Evolutionary conservation across 805 yeast genomes (phyloP).

Genomic region (Limtongia smithiae): DNA sequence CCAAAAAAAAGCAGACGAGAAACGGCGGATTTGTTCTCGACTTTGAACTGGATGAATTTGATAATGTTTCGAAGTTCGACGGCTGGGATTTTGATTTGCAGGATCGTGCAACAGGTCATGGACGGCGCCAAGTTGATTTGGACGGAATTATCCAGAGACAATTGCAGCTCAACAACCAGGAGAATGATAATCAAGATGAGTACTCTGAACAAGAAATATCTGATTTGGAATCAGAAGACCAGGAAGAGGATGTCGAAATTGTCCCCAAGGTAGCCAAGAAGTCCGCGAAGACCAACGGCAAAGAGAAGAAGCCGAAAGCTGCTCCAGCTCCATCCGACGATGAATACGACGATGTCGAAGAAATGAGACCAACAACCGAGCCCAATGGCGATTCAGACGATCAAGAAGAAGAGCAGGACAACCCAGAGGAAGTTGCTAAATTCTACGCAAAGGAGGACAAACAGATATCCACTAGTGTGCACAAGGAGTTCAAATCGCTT

Average conservation of each 20-base stretch:
- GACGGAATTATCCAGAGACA: conserved; percentile 83
- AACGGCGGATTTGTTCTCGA: conserved; percentile 54
- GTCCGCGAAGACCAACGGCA: no score
- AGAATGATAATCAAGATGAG: conserved; percentile 38
- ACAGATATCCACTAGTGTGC: conserved; percentile 49
- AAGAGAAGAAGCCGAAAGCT: no score
- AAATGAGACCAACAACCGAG: conserved; percentile 36
- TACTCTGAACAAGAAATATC: conserved; percentile 33
- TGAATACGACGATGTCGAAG: conserved; percentile 42
- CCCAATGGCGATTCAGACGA: conserved; percentile 36
- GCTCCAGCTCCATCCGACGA: conserved; percentile 35
- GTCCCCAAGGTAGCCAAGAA: neutral
- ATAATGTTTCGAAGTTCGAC: conserved; percentile 45
- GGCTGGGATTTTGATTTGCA: conserved; percentile 80
- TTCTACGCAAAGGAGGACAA: conserved; percentile 64
- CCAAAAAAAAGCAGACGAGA: neutral
- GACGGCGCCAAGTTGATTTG: conserved; percentile 66
- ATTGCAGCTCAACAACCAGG: conserved; percentile 55
- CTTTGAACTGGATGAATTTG: conserved; percentile 61
- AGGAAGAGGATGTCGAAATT: conserved; percentile 14
- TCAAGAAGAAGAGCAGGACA: conserved; percentile 51
- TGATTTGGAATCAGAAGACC: conserved; percentile 6
- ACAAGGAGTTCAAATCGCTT: conserved; percentile 67
- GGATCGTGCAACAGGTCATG: conserved; percentile 38
- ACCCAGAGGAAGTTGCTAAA: conserved; percentile 77